phyloP scores from a whole-genome alignment of 495 filamentous ascomycete species.

The Talaromyces proteolyticus region DNA sequence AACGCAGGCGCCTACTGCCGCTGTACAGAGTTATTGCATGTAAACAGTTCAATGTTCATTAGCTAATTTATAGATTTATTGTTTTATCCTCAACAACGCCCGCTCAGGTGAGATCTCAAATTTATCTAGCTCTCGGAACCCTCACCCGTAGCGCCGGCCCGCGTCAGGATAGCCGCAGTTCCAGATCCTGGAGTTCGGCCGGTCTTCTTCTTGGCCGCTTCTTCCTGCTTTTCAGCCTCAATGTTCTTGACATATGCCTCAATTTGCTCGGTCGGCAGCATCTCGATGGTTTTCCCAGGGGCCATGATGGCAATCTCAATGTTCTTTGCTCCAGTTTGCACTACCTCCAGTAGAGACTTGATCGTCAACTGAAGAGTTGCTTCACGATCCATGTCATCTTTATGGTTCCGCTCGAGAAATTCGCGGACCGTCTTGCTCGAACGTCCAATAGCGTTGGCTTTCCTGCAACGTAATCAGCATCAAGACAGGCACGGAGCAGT shows the following conservation, averaged over 20 bases:
- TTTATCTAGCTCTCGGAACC: conserved; percentile 7
- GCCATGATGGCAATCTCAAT: conserved; percentile 99
- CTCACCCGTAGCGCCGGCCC: conserved; percentile 40
- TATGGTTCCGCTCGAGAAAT: conserved; percentile 97
- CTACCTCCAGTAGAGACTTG: conserved; percentile 95
- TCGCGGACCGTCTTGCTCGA: conserved; percentile 98
- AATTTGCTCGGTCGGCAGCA: conserved; percentile 92
- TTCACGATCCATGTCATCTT: conserved; percentile 92
- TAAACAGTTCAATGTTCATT: background rate
- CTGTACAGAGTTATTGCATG: background rate
- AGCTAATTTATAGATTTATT: conserved; percentile 8
- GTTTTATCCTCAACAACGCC: background rate
- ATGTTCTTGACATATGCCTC: conserved; percentile 97
- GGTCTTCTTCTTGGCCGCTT: conserved; percentile 94
- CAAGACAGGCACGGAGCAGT: conserved; percentile 6
- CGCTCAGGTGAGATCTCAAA: background rate
- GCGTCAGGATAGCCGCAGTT: conserved; percentile 71
- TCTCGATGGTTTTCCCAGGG: conserved; percentile 85
- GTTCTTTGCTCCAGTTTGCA: conserved; percentile 98
- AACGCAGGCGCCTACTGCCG: background rate
- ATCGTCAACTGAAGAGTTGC: conserved; percentile 95
- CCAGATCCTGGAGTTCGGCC: conserved; percentile 71
- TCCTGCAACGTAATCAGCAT: conserved; percentile 51
- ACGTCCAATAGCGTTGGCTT: conserved; percentile 97
- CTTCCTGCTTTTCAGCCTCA: conserved; percentile 98